Evolutionary conservation across 2,329 filamentous ascomycete species (phyloP), one percentile per base, ranked within the genome.

Genomic region (Penicillium sp.): DNA sequence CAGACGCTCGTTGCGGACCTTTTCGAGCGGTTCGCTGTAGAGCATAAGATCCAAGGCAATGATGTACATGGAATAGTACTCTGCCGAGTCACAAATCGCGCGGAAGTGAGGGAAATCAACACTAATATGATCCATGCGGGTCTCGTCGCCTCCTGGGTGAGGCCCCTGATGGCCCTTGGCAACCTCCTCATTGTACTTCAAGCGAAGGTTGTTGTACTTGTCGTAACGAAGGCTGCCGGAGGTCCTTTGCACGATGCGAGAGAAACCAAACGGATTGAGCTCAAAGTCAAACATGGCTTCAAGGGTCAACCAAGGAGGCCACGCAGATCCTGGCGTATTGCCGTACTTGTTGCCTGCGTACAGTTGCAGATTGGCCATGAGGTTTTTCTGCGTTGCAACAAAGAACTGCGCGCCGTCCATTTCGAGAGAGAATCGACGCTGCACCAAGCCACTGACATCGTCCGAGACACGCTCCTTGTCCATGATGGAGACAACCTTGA

Each of bases 331-430:
- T 28, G 80, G 78, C 32, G 87, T 82, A 24, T 89, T 85, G 29
- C 94, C 94, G 62, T 98, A 98, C 49, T 84, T 85, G 68, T 91
- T 95, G 43, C 89, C 91, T 18, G 91, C 90, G 66, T 98, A 97
- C 76, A 95, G 86, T 43, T 93, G 89, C 43, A 96, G 78, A 54
- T 94, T 81, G 52, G 87, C 86, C 8, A 85, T 86, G 10, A 98
- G 91, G 66, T 85, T 93, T 71, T 94, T 94, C 60, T 91, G 87
- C 52, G 91, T 91, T 0, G 91, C 93, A 40, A 98, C 90, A 58
- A 98, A 99, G 70, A 98, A 96, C 66, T 99, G 93, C 23, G 94
- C 86, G 63, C 91, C 95, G 69, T 98, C 93, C 86, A 97, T 96
- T 56, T 89, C 88, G 52, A 96, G 84, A 23, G 90, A 81, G 72